These are phyloP conservation scores for Boletus sensibilis DNA, from an alignment of 768 basidiomycete species.

Conservation along the genomic window DNA sequence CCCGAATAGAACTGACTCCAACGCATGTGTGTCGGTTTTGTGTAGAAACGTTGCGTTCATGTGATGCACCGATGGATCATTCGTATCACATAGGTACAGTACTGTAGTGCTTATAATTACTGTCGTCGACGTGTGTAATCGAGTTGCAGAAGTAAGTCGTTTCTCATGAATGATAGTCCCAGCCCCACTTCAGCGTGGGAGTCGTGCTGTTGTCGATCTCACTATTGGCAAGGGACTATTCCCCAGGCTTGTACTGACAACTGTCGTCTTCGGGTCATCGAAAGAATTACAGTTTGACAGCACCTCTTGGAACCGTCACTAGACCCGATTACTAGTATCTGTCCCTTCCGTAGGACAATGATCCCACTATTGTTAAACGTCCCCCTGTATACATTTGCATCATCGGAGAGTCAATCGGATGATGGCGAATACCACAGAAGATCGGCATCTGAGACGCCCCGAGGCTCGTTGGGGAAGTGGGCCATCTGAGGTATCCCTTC, in stretches of 20 bases:
- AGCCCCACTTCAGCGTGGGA: not conserved
- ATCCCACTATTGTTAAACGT: not conserved
- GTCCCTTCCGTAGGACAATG: not conserved
- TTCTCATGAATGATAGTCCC: not conserved
- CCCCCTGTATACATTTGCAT: not conserved
- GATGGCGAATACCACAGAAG: not conserved
- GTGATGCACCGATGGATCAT: not conserved
- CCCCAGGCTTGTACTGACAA: not conserved
- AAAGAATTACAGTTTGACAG: not conserved
- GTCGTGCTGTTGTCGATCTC: not conserved
- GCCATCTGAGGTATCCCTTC: conserved; percentile 2
- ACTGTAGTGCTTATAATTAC: not conserved
- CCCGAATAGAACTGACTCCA: not conserved
- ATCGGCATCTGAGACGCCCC: not conserved
- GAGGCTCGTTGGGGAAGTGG: too few relatives aligned
- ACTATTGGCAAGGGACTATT: not conserved
- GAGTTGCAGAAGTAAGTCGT: not conserved
- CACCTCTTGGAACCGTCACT: too few relatives aligned
- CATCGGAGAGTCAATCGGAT: not conserved
- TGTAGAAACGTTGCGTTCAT: not conserved
- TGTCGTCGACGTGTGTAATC: not conserved
- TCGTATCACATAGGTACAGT: not conserved
- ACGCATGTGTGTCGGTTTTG: not conserved
- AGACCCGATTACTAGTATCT: not conserved
- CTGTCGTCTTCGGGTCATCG: not conserved